A percentile compares a stretch with the other conserved stretches of the same genome.
Evolutionary conservation across 2,329 filamentous ascomycete species (phyloP).

Genomic region (Nemania abortiva): DNA sequence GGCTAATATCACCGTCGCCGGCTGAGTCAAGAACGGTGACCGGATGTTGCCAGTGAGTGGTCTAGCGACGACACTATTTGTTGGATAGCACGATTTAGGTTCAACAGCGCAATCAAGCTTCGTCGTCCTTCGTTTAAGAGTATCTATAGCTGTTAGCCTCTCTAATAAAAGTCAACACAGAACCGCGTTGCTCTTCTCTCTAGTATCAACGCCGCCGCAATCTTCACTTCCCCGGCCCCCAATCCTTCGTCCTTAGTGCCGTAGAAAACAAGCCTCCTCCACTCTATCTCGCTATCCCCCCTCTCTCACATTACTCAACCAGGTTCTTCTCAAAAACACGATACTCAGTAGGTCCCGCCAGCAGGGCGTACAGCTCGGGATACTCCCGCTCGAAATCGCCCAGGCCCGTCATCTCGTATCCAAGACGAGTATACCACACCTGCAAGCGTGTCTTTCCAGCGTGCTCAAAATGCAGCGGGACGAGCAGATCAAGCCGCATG

Average conservation of each 20-base stretch:
- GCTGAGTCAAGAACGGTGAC: not conserved
- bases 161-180: not conserved
- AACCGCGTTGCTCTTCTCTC: not conserved
- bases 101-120: not conserved
- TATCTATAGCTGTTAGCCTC: not conserved
- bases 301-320: not conserved
- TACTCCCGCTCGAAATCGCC: slow-evolving; percentile 43
- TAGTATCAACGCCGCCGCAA: no score
- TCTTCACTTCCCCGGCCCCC: no score
- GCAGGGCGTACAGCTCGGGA: slow-evolving; percentile 39
- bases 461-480: slow-evolving; percentile 46
- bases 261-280: not conserved
- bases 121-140: not conserved
- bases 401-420: slow-evolving; percentile 42
- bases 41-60: not conserved
- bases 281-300: not conserved
- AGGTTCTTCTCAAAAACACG: slow-evolving; percentile 47
- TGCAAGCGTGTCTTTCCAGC: slow-evolving; percentile 46
- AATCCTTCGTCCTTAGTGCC: not conserved
- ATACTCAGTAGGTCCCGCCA: slow-evolving; percentile 45
- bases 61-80: not conserved
- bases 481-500: slow-evolving; percentile 47
- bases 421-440: slow-evolving; percentile 49
- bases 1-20: slow-evolving; percentile 24
- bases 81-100: not conserved